Conservation (phyloP, 2,329 filamentous ascomycete species). For the Metarhizium brunneum region DNA sequence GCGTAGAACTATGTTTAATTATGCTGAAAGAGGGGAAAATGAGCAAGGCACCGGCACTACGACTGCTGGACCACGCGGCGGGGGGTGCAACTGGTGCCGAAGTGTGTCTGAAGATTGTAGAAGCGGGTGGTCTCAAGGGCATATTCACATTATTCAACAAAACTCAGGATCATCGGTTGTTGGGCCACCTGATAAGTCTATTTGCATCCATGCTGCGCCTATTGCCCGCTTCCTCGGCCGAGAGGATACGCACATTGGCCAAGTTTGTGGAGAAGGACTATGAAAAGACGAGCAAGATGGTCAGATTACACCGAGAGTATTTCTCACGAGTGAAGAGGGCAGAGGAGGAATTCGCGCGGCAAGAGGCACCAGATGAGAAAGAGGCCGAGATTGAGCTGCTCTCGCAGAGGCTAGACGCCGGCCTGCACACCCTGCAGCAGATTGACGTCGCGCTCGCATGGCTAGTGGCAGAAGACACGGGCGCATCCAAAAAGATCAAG, state of each 20-base stretch:
- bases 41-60: constrained; percentile 67
- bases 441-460: constrained; percentile 82
- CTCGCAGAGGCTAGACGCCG: constrained; percentile 68
- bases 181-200: constrained; percentile 76
- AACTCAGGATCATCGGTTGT: constrained; percentile 57
- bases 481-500: constrained; percentile 57
- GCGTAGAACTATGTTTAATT: constrained; percentile 81
- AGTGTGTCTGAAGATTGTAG: constrained; percentile 69
- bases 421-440: constrained; percentile 73
- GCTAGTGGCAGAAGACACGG: constrained; percentile 82
- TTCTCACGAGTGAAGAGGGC: constrained; percentile 48
- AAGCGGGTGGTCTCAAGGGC: constrained; percentile 75
- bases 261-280: constrained; percentile 97
- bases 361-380: constrained; percentile 20
- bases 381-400: constrained; percentile 64
- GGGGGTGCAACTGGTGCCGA: constrained; percentile 34
- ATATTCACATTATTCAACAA: constrained; percentile 86
- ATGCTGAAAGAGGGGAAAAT: constrained; percentile 86
- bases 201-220: constrained; percentile 74
- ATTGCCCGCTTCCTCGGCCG: constrained; percentile 66
- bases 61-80: constrained; percentile 77
- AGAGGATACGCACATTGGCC: constrained; percentile 74
- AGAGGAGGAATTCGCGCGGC: constrained; percentile 37
- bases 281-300: constrained; percentile 67
- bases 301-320: constrained; percentile 65